Evolutionary conservation across 1,139 yeast genomes (phyloP), one percentile per base, ranked within the genome.

Genomic region (Protomyces inouyei): DNA sequence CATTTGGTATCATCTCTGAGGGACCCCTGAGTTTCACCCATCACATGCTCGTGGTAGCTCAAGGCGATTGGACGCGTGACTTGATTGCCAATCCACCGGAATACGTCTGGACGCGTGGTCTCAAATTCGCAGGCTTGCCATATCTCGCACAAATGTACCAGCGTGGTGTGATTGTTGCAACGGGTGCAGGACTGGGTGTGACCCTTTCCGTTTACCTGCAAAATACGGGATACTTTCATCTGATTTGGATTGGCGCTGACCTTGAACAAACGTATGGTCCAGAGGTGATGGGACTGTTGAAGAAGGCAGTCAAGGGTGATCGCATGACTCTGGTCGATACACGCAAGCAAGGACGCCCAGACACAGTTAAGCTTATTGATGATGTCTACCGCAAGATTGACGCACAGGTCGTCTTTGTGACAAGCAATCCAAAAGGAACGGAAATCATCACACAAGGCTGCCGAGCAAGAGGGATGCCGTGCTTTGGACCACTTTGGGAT

Each of bases 171-270:
- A 59, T 59, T 12, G 63, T 59, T 35, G 63, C 63, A 8, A 59
- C 63, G 9, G 63, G 63, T 14, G 63, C 63, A n/a, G 63, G 63
- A n/a, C 32, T 59, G 10, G 63, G 63, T 10, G 63, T 59, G n/a
- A 59, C 63, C 3, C 57, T 59, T 6, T 59, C 63, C 2, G 63
- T 59, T 16, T 59, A 52, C 45, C 12, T 59, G 43, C 63, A 59
- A 18, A 59, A 57, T 10, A 40, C 53, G 16, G 63, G 63, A 9
- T 18, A 59, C 53, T 59, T 59, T 38, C 63, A 59, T 36, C 14
- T 59, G 21, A 59, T 59, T 12, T 59, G 63, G 63, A 59, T 59
- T 14, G 63, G 63, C 10, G 53, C 63, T 12, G 63, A 52, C 18
- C 32, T 59, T 35, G 63, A 52, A 9, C 18, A 40, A 12, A 59